These are phyloP conservation scores for Umbilicus rupestris DNA, from an alignment of 164 flowering plant species.

Conservation along the genomic window DNA sequence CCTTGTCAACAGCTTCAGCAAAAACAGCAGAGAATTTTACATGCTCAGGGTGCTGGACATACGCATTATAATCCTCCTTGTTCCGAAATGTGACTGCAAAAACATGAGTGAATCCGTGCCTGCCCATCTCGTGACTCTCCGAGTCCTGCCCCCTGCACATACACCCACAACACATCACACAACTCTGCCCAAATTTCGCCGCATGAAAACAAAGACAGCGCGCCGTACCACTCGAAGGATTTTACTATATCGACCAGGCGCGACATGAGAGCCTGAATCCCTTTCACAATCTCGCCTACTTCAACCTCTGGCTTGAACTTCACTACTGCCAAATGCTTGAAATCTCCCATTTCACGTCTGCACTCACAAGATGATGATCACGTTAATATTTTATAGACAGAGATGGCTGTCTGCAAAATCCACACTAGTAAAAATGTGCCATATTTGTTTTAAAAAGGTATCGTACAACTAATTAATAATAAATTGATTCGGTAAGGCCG, in stretches of 20 bases:
- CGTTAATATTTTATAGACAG: too few species aligned
- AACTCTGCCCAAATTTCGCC: not conserved
- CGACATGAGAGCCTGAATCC: not conserved
- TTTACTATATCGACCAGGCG: not conserved
- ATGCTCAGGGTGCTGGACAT: not conserved
- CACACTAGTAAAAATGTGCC: too few species aligned
- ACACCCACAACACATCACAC: not conserved
- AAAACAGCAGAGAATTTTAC: not conserved
- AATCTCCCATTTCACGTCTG: too few species aligned
- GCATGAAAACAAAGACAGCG: not conserved
- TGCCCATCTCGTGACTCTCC: not conserved
- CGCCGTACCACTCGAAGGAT: not conserved
- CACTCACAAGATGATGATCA: too few species aligned
- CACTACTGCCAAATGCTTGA: too few species aligned
- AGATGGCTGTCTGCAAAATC: too few species aligned
- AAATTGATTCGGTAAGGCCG: too few species aligned
- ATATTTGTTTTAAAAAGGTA: too few species aligned
- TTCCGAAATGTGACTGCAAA: not conserved
- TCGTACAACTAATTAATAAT: too few species aligned
- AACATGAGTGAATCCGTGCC: slow-evolving; percentile 6
- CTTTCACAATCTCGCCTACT: not conserved
- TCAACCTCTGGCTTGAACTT: not conserved
- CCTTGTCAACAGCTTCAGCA: not conserved
- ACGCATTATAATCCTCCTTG: not conserved
- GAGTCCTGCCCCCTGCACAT: not conserved